These are phyloP conservation scores for Macrophomina phaseolina DNA, from an alignment of 2,329 filamentous ascomycete species.

Conservation along the genomic window DNA sequence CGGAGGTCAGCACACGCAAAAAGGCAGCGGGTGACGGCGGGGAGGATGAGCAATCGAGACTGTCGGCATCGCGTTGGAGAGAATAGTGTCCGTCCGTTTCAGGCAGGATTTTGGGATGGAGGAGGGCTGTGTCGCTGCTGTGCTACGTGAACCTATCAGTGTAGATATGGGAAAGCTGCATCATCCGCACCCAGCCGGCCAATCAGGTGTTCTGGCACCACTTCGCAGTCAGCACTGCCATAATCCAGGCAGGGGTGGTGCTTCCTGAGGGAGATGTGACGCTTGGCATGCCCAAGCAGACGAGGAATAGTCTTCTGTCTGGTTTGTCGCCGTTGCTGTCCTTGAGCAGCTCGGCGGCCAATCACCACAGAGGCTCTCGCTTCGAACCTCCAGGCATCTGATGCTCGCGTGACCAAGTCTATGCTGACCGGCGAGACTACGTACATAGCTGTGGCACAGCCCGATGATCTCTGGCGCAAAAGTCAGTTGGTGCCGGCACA, in stretches of 20 bases:
- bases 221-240: constrained; percentile 14
- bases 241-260: background rate
- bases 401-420: no score
- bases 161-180: background rate
- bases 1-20: background rate
- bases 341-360: no score
- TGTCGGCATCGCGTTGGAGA: background rate
- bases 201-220: background rate
- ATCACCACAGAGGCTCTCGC: no score
- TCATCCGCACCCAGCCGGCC: constrained; percentile 10
- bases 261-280: background rate
- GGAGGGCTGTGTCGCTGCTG: constrained; percentile 18
- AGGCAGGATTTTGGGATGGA: constrained; percentile 13
- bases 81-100: constrained; percentile 3
- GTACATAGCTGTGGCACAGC: no score
- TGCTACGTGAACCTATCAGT: background rate
- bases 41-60: background rate
- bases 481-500: no score
- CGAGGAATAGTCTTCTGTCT: background rate
- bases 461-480: no score
- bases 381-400: no score
- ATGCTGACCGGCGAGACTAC: no score
- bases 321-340: no score
- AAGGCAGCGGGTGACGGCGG: background rate
- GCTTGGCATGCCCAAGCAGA: background rate